Conservation (phyloP, 441 rosid species). For the Jatropha podagrica region DNA sequence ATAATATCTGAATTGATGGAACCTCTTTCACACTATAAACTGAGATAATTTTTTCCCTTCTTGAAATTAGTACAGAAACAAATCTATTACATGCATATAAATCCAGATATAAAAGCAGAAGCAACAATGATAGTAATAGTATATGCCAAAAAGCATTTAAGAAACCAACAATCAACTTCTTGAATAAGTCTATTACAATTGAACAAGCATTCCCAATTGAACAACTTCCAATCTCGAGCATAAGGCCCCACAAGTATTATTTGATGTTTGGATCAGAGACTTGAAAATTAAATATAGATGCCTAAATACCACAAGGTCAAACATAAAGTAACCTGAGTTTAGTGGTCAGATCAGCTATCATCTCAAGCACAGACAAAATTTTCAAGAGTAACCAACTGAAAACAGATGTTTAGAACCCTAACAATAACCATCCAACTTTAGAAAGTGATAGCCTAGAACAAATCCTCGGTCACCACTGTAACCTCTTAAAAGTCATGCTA, state of each 20-base stretch:
- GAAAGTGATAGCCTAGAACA: background rate
- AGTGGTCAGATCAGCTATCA: background rate
- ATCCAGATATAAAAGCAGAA: too few relatives aligned
- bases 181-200: background rate
- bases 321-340: background rate
- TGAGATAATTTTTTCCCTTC: background rate
- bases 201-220: background rate
- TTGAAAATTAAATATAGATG: background rate
- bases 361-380: background rate
- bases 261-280: too few relatives aligned
- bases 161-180: background rate
- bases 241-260: too few relatives aligned
- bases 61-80: background rate
- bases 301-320: background rate
- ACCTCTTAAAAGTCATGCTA: background rate
- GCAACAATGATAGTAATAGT: background rate
- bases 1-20: background rate
- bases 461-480: background rate
- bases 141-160: background rate
- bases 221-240: background rate
- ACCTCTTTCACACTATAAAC: background rate
- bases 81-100: background rate
- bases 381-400: background rate
- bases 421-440: background rate
- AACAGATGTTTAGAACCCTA: background rate